These are phyloP conservation scores for Malassezia sympodialis DNA, from an alignment of 1,284 basidiomycete genomes.

Conservation along the genomic window DNA sequence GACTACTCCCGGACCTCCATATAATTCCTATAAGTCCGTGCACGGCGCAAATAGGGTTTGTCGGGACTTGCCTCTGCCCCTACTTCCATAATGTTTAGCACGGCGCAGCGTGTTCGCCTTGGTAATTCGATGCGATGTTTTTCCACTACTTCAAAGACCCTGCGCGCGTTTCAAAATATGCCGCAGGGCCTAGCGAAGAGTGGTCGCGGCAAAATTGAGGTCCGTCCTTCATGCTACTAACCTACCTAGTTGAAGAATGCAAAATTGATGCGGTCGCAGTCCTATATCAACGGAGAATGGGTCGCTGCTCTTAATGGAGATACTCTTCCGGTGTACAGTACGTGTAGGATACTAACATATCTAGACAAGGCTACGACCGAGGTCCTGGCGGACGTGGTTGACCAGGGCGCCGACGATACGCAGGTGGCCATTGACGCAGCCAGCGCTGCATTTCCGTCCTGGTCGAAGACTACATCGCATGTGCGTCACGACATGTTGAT, in stretches of 20 bases:
- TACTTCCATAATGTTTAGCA: neutral
- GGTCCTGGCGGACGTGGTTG: constrained; percentile 36
- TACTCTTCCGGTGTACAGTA: constrained; percentile 35
- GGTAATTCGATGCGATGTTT: neutral
- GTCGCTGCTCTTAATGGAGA: constrained; percentile 24
- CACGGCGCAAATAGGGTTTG: neutral
- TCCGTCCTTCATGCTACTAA: constrained; percentile 9
- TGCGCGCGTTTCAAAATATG: constrained; percentile 20
- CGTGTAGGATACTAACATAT: neutral
- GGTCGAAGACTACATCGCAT: constrained; percentile 41
- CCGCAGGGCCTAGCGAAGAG: constrained; percentile 41
- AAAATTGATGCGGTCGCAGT: constrained; percentile 29
- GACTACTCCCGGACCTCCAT: neutral
- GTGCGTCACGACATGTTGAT: constrained; percentile 38
- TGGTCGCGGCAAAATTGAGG: constrained; percentile 36
- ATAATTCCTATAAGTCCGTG: neutral
- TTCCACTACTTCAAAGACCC: neutral
- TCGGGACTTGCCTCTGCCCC: neutral
- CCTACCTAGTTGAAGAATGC: constrained; percentile 25
- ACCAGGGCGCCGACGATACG: constrained; percentile 35
- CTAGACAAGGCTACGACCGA: constrained; percentile 41
- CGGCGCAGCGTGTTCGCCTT: neutral
- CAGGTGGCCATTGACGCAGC: constrained; percentile 38
- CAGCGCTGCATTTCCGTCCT: constrained; percentile 29
- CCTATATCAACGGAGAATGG: constrained; percentile 43